Conservation (phyloP, 257 asterid genomes). For the Nicotiana paniculata region DNA sequence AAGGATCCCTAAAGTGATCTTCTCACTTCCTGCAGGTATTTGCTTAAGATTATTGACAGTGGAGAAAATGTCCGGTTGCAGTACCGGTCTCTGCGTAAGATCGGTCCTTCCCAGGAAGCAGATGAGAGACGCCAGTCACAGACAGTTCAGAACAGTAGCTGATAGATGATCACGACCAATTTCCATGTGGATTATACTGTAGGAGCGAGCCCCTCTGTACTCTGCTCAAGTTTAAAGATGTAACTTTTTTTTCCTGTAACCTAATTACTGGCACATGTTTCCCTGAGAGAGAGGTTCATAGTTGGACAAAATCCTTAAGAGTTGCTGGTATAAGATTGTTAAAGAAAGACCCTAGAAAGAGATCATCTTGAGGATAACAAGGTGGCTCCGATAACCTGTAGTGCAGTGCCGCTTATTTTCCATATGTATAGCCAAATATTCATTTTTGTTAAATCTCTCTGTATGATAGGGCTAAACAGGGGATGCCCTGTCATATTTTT, state of each 20-base stretch:
- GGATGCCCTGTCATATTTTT: not conserved
- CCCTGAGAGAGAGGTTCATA: not conserved
- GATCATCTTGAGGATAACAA: not conserved
- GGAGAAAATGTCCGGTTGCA: constrained; percentile 89
- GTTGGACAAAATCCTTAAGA: not conserved
- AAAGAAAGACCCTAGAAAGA: not conserved
- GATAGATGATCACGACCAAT: constrained; percentile 11
- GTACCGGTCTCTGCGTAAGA: constrained; percentile 78
- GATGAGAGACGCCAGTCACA: constrained; percentile 46
- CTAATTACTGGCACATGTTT: not conserved
- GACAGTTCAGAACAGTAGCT: constrained; percentile 63
- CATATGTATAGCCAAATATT: not conserved
- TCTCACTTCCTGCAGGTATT: constrained; percentile 49
- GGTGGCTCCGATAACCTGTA: not conserved
- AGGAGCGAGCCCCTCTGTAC: not conserved
- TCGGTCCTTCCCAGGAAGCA: constrained; percentile 37
- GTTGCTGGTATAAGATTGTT: not conserved
- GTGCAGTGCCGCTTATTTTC: not conserved
- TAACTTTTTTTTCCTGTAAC: not conserved
- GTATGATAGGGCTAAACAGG: not conserved
- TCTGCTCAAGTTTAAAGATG: not conserved
- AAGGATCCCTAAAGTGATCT: not conserved
- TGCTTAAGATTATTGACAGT: constrained; percentile 70
- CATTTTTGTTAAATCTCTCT: not conserved
- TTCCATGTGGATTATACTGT: not conserved